Evolutionary conservation across 495 filamentous ascomycete species (phyloP), one percentile per base, ranked within the genome.

Genomic region (Podospora bellae-mahoneyi): DNA sequence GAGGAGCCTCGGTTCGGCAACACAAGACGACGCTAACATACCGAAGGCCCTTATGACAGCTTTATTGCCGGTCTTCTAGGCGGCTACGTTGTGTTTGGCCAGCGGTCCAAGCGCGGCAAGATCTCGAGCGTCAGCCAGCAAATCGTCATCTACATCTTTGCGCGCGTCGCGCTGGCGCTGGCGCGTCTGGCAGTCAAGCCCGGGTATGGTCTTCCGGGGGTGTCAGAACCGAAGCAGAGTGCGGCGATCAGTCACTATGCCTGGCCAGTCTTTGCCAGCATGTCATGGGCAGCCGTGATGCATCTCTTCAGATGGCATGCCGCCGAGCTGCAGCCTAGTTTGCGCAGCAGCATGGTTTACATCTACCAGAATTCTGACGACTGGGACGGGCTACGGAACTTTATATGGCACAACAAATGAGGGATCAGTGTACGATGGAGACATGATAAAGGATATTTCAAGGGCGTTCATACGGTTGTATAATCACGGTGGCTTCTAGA

Each of bases 121-220:
- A 89, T 90, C 72, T 89, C 88, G 63, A 89, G 85, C 73, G 90
- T 99, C 63, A 97, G 90, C 80, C 92, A 97, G 83, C 95, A 99
- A 86, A 98, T 99, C 78, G 93, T 97, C 73, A 91, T 97, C 71
- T 99, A 98, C 81, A 90, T 99, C 64, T 98, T 98, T 75, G 95
- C 94, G 39, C 89, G 95, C 62, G 95, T 97, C 18, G 83, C 89
- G 67, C 87, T 99, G 48, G 90, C 91, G 5, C 75, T 93, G 54
- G 96, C 92, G 57, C 93, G 93, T 75, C 81, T 98, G 67, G 85
- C 90, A 62, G 85, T 97, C 53, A 85, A 91, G 78, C 90, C 91
- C 4, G 82, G 78, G 9, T 66, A 72, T 62, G 83, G 84, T 20
- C 73, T 83, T 34, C 78, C 82, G 16, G 69, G 80, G 5, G 71